Conservation (phyloP, 768 basidiomycete genomes). For the Suillus subalutaceus region DNA sequence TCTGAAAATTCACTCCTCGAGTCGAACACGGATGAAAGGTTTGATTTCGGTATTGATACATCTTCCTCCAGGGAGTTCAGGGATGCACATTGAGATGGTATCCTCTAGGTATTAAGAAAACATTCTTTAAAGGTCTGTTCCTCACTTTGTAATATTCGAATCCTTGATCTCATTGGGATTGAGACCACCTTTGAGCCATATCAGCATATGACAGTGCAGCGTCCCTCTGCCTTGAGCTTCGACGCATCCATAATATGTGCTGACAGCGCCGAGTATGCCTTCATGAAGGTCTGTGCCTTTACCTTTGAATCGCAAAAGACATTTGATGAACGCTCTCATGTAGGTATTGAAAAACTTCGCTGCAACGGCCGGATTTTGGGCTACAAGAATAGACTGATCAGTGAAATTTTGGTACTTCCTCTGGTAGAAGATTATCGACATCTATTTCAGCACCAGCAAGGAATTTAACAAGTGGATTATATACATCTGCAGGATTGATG, state of each 20-base stretch:
- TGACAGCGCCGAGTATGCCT: slow-evolving; percentile 37
- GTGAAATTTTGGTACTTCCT: slow-evolving; percentile 31
- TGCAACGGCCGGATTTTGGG: slow-evolving; percentile 42
- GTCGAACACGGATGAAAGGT: slow-evolving; percentile 29
- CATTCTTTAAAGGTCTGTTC: slow-evolving; percentile 22
- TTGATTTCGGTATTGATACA: too few species aligned
- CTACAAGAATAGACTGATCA: slow-evolving; percentile 40
- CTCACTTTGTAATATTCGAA: slow-evolving; percentile 2
- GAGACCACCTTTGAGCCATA: slow-evolving; percentile 42
- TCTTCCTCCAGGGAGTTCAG: too few species aligned
- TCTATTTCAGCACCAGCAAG: slow-evolving; percentile 40
- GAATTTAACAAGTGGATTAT: slow-evolving; percentile 45
- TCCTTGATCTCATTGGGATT: slow-evolving; percentile 34
- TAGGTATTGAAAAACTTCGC: slow-evolving; percentile 47
- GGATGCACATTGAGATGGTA: slow-evolving; percentile 18
- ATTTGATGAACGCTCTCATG: slow-evolving; percentile 37
- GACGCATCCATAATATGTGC: slow-evolving; percentile 43
- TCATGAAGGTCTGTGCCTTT: slow-evolving; percentile 16
- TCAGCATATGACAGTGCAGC: slow-evolving; percentile 44
- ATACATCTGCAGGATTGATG: slow-evolving; percentile 46
- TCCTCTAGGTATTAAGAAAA: slow-evolving; percentile 26
- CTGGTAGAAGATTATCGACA: slow-evolving; percentile 31
- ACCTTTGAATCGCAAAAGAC: slow-evolving; percentile 28
- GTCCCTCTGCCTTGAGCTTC: slow-evolving; percentile 44
- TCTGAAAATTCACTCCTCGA: slow-evolving; percentile 8